Evolutionary conservation across 768 basidiomycete genomes (phyloP).

Genomic region (Neoboletus subvelutipes): DNA sequence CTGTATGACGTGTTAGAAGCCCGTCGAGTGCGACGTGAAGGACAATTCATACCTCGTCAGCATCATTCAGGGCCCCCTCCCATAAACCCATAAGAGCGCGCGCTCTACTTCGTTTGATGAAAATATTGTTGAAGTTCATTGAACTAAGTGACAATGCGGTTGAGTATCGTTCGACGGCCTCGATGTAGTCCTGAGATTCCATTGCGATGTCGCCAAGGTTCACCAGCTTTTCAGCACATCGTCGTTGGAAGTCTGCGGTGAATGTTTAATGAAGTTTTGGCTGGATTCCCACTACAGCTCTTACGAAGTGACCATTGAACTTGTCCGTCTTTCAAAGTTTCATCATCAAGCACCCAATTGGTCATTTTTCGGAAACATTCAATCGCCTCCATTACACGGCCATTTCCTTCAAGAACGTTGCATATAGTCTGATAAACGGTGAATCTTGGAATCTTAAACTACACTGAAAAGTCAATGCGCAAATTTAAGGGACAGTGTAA

Average conservation of each 20-base stretch:
- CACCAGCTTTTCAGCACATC: neutral
- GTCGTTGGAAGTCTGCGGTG: no score
- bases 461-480: neutral
- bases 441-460: constrained; percentile 3
- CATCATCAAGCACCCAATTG: no score
- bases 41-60: no score
- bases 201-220: neutral
- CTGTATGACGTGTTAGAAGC: neutral
- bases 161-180: neutral
- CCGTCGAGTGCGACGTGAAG: neutral
- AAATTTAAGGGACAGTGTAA: no score
- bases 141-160: neutral
- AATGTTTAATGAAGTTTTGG: no score
- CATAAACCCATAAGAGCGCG: no score
- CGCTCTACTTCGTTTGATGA: neutral
- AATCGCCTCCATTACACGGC: neutral
- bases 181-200: neutral
- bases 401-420: neutral
- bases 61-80: no score
- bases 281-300: no score
- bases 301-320: no score
- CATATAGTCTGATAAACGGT: neutral
- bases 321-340: no score
- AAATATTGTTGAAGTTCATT: neutral
- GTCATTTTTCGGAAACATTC: neutral